phyloP scores from a whole-genome alignment of 2,329 filamentous ascomycete genomes.

The Exserohilum turcica region DNA sequence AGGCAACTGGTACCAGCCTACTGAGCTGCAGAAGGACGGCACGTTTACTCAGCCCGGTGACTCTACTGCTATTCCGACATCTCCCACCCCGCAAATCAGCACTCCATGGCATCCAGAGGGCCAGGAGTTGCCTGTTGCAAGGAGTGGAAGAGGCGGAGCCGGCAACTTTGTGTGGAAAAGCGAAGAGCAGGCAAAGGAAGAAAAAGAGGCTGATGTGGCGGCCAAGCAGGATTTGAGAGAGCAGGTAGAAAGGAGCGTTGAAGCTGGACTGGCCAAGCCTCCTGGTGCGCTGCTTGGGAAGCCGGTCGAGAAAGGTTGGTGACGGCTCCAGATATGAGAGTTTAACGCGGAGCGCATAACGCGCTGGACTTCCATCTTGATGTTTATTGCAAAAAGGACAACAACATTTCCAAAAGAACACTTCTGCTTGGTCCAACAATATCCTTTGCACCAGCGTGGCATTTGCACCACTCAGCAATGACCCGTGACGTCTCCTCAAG shows the following conservation, averaged over 20 bases:
- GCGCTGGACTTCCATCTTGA: background rate
- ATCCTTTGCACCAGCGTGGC: background rate
- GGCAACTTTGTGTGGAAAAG: slow-evolving; percentile 54
- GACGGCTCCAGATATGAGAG: background rate
- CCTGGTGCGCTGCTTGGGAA: slow-evolving; percentile 47
- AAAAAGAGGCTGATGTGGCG: slow-evolving; percentile 32
- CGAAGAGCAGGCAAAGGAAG: slow-evolving; percentile 38
- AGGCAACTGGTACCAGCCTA: slow-evolving; percentile 55
- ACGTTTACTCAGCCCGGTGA: slow-evolving; percentile 42
- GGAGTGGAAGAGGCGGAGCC: slow-evolving; percentile 53
- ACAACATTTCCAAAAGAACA: background rate
- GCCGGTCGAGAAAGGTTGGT: slow-evolving; percentile 36
- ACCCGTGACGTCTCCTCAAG: background rate
- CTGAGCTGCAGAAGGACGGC: slow-evolving; percentile 47
- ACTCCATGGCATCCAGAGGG: slow-evolving; percentile 45
- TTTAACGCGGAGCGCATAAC: background rate
- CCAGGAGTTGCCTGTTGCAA: slow-evolving; percentile 42
- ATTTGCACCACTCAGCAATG: background rate
- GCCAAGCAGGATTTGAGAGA: slow-evolving; percentile 32
- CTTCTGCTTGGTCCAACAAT: background rate
- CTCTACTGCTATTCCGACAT: slow-evolving; percentile 35
- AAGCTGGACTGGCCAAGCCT: slow-evolving; percentile 48
- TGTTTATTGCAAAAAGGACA: background rate
- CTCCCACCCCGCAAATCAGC: slow-evolving; percentile 32
- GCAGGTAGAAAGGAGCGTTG: slow-evolving; percentile 50